phyloP scores from a whole-genome alignment of 164 flowering plant genomes.

The Stephania yunnanensis region DNA sequence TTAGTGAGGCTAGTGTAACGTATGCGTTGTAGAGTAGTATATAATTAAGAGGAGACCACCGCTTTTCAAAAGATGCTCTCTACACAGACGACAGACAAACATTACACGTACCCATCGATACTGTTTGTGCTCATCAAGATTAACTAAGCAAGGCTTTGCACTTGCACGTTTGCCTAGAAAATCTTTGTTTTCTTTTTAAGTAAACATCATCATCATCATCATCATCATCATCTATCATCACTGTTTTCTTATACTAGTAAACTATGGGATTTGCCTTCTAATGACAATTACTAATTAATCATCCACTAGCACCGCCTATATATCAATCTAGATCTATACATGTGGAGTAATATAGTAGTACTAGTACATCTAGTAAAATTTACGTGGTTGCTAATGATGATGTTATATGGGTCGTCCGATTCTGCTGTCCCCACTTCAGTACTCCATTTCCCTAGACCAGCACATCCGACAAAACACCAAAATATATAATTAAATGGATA shows the following conservation, averaged over 20 bases:
- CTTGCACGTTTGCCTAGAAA: neutral
- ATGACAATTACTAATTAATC: no score
- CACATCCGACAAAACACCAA: neutral
- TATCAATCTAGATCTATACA: neutral
- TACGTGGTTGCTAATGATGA: neutral
- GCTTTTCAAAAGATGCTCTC: neutral
- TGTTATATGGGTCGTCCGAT: slow-evolving; percentile 1
- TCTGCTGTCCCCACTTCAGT: neutral
- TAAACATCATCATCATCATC: neutral
- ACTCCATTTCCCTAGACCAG: neutral
- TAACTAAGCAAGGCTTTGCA: neutral
- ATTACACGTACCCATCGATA: neutral
- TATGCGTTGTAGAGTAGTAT: no score
- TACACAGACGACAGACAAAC: neutral
- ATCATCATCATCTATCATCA: neutral
- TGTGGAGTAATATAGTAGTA: no score
- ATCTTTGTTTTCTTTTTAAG: neutral
- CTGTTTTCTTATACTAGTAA: neutral
- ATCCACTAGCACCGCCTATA: neutral
- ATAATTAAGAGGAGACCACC: neutral
- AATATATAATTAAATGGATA: neutral
- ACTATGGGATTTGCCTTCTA: neutral
- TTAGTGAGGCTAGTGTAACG: neutral
- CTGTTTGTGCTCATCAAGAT: neutral
- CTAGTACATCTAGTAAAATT: neutral